A percentile compares a stretch with the other conserved stretches of the same genome.
Conservation (phyloP, 75 land plant species). For the Pseudotsuga menziesii region DNA sequence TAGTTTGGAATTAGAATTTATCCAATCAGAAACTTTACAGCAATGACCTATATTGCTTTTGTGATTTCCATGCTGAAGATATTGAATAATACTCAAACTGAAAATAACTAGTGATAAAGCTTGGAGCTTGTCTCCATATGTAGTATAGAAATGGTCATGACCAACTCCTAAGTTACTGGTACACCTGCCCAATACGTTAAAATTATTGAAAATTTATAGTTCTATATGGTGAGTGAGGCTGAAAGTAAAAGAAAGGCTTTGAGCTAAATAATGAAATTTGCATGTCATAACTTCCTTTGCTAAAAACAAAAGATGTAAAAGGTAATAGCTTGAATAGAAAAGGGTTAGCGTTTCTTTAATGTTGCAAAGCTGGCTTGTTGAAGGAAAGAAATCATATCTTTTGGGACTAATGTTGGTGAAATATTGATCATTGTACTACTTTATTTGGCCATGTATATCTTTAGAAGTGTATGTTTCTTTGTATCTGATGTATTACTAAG, state of each 20-base stretch:
- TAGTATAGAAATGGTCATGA: neutral
- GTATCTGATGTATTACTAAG: no score
- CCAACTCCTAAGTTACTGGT: neutral
- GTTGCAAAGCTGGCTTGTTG: neutral
- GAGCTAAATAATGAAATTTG: neutral
- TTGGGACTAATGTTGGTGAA: neutral
- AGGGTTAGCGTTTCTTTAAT: no score
- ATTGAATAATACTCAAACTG: neutral
- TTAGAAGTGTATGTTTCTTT: no score
- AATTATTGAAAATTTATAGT: neutral
- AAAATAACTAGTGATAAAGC: neutral
- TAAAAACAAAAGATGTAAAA: neutral
- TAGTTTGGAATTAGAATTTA: neutral
- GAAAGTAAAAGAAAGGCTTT: neutral
- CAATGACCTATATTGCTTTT: neutral
- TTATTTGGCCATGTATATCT: no score
- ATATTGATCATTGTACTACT: no score
- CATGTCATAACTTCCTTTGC: neutral
- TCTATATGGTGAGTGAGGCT: neutral
- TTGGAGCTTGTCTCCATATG: neutral
- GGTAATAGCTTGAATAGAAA: neutral
- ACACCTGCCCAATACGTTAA: neutral
- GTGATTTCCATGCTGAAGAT: neutral
- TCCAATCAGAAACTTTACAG: conserved; percentile 1
- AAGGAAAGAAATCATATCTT: neutral